Conservation (phyloP, 108 stramenopile genomes). For the Aureococcus anophagefferens region DNA sequence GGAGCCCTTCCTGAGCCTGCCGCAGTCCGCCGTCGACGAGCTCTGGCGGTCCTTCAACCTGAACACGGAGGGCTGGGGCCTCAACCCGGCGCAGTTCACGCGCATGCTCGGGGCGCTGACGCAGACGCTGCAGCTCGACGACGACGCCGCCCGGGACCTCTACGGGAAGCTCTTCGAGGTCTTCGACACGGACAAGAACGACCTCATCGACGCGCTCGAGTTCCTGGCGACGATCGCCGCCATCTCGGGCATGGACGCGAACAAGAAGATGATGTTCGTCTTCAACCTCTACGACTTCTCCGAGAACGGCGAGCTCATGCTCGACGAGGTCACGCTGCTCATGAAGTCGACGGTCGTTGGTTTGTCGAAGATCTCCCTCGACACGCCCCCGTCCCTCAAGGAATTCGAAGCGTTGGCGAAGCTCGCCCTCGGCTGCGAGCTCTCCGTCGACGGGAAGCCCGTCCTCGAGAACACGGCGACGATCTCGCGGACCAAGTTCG, state of each 20-base stretch:
- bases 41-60: constrained; percentile 30
- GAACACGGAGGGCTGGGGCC: constrained; percentile 8
- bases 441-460: not conserved
- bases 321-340: constrained; percentile 11
- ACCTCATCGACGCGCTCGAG: constrained; percentile 19
- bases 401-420: constrained; percentile 6
- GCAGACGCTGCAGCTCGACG: not conserved
- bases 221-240: constrained; percentile 5
- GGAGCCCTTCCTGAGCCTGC: constrained; percentile 15
- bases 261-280: constrained; percentile 7
- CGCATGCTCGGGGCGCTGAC: not conserved
- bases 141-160: not conserved
- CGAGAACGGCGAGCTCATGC: constrained; percentile 6
- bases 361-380: constrained; percentile 4
- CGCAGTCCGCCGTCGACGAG: constrained; percentile 5
- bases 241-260: not conserved
- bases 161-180: not conserved
- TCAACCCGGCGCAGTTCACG: not conserved
- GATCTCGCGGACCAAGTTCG: not conserved
- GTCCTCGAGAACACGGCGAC: not conserved
- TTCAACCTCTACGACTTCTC: constrained; percentile 15
- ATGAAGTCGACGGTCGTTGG: constrained; percentile 11
- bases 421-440: not conserved
- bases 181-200: constrained; percentile 16
- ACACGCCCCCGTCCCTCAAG: not conserved